phyloP scores from a whole-genome alignment of 768 basidiomycete genomes.

The Boletus rubroflammeus region DNA sequence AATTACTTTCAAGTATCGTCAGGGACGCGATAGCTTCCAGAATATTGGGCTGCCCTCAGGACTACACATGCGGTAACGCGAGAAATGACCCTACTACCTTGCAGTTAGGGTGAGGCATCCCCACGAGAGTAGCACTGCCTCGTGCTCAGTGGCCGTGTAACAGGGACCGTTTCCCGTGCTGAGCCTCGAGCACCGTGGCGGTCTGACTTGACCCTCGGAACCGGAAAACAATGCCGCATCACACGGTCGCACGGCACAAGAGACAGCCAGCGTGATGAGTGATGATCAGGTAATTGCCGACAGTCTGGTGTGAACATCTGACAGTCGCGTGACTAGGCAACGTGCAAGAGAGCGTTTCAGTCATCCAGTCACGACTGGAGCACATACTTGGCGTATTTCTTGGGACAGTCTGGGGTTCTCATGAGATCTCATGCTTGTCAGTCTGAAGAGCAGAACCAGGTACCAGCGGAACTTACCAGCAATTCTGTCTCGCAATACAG shows the following conservation, averaged over 20 bases:
- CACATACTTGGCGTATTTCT: not conserved
- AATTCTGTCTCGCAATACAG: not conserved
- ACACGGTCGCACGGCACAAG: constrained; percentile 6
- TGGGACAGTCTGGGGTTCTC: not conserved
- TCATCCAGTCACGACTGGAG: not conserved
- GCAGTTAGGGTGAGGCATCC: constrained; percentile 19
- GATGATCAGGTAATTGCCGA: constrained; percentile 8
- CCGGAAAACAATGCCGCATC: constrained; percentile 12
- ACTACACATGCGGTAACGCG: constrained; percentile 3
- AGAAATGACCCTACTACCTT: constrained; percentile 13
- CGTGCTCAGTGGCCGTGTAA: constrained; percentile 1
- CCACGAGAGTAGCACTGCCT: constrained; percentile 10
- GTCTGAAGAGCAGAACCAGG: not conserved
- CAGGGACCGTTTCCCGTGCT: constrained; percentile 1
- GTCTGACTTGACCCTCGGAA: constrained; percentile 22
- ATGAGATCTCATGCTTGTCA: constrained; percentile 10
- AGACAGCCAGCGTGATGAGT: constrained; percentile 6
- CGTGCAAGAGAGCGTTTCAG: not conserved
- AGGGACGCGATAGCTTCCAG: constrained; percentile 11
- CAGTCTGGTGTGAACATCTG: not conserved
- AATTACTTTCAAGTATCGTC: constrained; percentile 23
- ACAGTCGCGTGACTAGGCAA: constrained; percentile 2
- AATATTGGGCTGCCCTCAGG: constrained; percentile 1
- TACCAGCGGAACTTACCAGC: not conserved
- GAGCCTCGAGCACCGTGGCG: constrained; percentile 5